Base-by-base conservation (phyloP, 2,329 filamentous ascomycete species). In the Periglandula ipomoeae region DNA sequence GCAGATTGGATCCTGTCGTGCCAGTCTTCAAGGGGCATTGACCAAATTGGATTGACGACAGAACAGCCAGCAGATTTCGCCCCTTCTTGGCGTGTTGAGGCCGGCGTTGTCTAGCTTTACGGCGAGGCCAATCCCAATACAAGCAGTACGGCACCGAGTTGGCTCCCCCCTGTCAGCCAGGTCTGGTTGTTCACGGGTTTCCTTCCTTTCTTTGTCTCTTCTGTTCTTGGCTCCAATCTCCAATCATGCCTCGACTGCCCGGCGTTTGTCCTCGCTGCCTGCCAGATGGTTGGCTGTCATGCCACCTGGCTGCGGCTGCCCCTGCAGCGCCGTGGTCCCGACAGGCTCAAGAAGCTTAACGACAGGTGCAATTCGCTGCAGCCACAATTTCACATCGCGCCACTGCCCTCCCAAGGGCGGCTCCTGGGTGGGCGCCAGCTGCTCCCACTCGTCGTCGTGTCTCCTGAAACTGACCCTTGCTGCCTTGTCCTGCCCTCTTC, bases 381-480 rank as follows among this genome's bases (percentile, higher is more conserved):
- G 27, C 42, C 42, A 34, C 27, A 8, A 44, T 44, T 24, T 44
- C 42, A 35, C 15, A 7, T 20, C 10, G 6, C 30, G 42, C 8
- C 27, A n/a, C 20, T 24, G 19, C 30, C 30, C 10, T 27, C 30
- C 19, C 19, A 24, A 20, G 10, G 27, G 27, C 20, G 4, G 42
- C 7, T 11, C 30, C 26, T 30, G 19, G 11, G 9, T 39, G 37
- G 26, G 26, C 10, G 38, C 30, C 30, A 32, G 30, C 15, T 32
- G 30, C 30, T 15, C 10, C 30, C 30, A 2, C 30, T 24, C n/a
- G n/a, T n/a, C n/a, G n/a, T n/a, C n/a, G n/a, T n/a, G n/a, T n/a
- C 30, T 44, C 30, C 43, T 50, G 49, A 50, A 50, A 50, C 41
- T 6, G 8, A 11, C 45, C 41, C 48, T 19, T 10, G 30, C 15